phyloP scores from a whole-genome alignment of 257 asterid genomes.

The Lantana camara region DNA sequence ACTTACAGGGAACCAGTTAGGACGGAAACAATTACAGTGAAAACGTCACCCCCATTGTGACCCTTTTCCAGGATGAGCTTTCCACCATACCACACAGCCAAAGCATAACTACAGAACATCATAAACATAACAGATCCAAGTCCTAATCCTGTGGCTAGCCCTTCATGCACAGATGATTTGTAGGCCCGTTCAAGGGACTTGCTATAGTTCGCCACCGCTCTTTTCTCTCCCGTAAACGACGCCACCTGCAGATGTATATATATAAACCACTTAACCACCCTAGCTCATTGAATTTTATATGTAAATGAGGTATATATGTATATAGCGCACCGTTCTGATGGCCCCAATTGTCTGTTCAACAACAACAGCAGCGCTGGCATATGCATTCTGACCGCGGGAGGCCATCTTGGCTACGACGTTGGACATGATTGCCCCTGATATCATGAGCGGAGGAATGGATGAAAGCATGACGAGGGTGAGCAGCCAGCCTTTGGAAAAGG shows the following conservation, averaged over 20 bases:
- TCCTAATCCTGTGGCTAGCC: slow-evolving; percentile 73
- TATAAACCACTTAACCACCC: no score
- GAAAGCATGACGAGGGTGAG: slow-evolving; percentile 81
- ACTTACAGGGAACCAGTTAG: slow-evolving; percentile 80
- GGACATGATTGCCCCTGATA: slow-evolving; percentile 72
- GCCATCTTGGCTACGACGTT: slow-evolving; percentile 67
- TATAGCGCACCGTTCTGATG: slow-evolving; percentile 70
- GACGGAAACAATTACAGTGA: slow-evolving; percentile 66
- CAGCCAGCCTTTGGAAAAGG: slow-evolving; percentile 84
- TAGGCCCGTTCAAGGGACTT: slow-evolving; percentile 65
- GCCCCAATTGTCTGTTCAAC: slow-evolving; percentile 90
- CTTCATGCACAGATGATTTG: slow-evolving; percentile 66
- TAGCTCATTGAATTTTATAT: no score
- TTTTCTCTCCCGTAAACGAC: slow-evolving; percentile 79
- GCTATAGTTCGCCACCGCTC: slow-evolving; percentile 54
- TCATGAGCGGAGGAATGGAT: slow-evolving; percentile 73
- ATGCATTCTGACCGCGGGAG: slow-evolving; percentile 73
- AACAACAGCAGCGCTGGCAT: slow-evolving; percentile 68
- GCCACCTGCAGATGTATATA: slow-evolving; percentile 54
- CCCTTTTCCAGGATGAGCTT: slow-evolving; percentile 59
- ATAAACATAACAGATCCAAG: slow-evolving; percentile 65
- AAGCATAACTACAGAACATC: slow-evolving; percentile 72
- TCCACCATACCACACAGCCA: slow-evolving; percentile 84
- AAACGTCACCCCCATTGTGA: slow-evolving; percentile 60
- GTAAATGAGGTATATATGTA: no score